Conservation (phyloP, 805 yeast genomes). For the Candida andamanensis region DNA sequence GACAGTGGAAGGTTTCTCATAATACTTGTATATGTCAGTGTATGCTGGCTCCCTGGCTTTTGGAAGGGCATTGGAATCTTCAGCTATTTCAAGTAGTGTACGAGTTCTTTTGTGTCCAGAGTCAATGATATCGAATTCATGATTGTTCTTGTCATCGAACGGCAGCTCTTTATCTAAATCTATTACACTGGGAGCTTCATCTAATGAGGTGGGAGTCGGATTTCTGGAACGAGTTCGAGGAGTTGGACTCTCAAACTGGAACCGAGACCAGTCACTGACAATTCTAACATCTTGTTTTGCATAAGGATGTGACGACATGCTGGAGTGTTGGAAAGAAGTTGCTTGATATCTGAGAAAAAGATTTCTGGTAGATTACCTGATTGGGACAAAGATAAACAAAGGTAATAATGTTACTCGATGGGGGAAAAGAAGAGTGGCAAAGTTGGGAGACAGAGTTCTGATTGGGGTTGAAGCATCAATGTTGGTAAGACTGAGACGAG, state of each 20-base stretch:
- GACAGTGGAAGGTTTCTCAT: constrained; percentile 11
- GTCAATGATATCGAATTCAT: constrained; percentile 6
- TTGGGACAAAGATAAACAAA: constrained; percentile 6
- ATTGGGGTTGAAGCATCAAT: too few species aligned
- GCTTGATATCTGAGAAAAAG: background rate
- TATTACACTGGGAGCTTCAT: constrained; percentile 5
- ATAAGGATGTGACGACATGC: constrained; percentile 17
- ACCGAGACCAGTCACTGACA: constrained; percentile 29
- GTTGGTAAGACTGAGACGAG: too few species aligned
- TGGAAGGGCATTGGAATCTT: constrained; percentile 6
- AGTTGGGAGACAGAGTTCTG: too few species aligned
- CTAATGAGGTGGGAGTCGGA: constrained; percentile 24
- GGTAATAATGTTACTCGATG: too few species aligned
- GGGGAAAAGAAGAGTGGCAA: too few species aligned
- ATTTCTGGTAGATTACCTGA: constrained; percentile 3
- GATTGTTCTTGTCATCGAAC: constrained; percentile 4
- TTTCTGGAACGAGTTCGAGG: constrained; percentile 27
- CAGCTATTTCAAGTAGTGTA: constrained; percentile 12
- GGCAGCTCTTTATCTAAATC: constrained; percentile 1
- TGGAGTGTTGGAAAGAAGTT: too few species aligned
- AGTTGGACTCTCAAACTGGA: constrained; percentile 21
- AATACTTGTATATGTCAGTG: constrained; percentile 15
- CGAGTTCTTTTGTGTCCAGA: constrained; percentile 11
- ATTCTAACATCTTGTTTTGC: constrained; percentile 19
- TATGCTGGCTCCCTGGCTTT: constrained; percentile 7